Conservation (phyloP, 805 yeast genomes). For the Alloascoidea hylecoeti region DNA sequence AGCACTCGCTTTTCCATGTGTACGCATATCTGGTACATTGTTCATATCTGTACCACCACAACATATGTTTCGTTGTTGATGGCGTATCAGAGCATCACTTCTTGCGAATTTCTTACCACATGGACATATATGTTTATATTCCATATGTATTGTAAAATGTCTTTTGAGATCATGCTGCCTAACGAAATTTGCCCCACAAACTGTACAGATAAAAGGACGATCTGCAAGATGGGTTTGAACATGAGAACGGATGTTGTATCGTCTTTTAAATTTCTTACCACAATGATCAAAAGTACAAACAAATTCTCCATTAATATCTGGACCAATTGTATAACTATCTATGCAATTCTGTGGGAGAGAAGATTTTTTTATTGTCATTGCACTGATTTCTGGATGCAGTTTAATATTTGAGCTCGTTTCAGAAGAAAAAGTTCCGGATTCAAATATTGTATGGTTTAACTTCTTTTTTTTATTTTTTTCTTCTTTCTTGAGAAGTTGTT, state of each 20-base stretch:
- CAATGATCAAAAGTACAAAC: conserved; percentile 68
- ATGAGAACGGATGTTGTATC: conserved; percentile 89
- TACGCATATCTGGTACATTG: too few relatives aligned
- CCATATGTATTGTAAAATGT: conserved; percentile 78
- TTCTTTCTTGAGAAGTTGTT: conserved; percentile 4
- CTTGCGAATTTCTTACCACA: conserved; percentile 91
- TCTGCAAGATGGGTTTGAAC: conserved; percentile 94
- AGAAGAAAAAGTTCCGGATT: conserved; percentile 7
- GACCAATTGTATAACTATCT: conserved; percentile 72
- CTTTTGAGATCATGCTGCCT: conserved; percentile 90
- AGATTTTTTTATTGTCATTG: conserved; percentile 34
- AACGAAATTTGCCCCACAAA: conserved; percentile 77
- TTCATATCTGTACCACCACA: conserved; percentile 49
- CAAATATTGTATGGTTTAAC: conserved; percentile 2
- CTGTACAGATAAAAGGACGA: conserved; percentile 72
- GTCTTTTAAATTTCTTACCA: conserved; percentile 70
- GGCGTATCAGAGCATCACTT: conserved; percentile 77
- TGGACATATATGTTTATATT: conserved; percentile 53
- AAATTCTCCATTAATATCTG: conserved; percentile 56
- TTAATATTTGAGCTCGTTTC: conserved; percentile 23
- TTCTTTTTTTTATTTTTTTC: background rate
- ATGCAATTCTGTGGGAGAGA: conserved; percentile 82
- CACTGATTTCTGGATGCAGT: conserved; percentile 31
- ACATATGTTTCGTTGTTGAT: conserved; percentile 68
- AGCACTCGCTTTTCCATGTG: too few relatives aligned